Evolutionary conservation across 257 asterid species (phyloP), one percentile per base, ranked within the genome.

Genomic region (Plantago major): DNA sequence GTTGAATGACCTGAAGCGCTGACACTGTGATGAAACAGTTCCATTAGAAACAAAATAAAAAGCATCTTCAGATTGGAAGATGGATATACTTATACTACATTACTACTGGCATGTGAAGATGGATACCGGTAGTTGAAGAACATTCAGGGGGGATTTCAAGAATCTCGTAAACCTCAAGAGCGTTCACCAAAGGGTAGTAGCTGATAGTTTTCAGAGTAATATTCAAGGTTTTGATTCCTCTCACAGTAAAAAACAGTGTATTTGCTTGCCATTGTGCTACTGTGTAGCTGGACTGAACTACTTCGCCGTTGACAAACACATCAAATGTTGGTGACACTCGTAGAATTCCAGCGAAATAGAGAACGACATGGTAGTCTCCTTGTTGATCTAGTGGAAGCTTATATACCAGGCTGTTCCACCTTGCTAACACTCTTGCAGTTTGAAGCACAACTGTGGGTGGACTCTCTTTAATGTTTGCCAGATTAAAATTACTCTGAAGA

Each of bases 341-440:
- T 30, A 91, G 74, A 66, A 91, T 86, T 14, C 98, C 98, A 19
- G 96, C 95, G 69, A 91, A 88, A 78, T 91, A 91, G n/a, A 91
- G 91, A 55, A 86, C 82, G 67, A 88, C 78, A 46, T 82, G 78
- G 84, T 84, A 91, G 67, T 88, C 92, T 73, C 95, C 95, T 53
- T 42, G 76, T 42, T 69, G 82, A 64, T 82, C 90, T 37, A 91
- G 73, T 28, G 95, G 94, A 49, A 88, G 77, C 42, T 48, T 75
- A 64, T 91, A 91, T 11, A 89, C 71, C 22, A 91, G 76, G 67
- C 76, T 79, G 44, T 74, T 76, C 95, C 96, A 69, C 56, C 91
- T 81, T 3, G 95, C 95, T 67, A 91, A 73, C 42, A 91, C 94
- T 47, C 98, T 78, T 9, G 84, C 95, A 0, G 96, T 82, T 76